Evolutionary conservation across 2,329 filamentous ascomycete genomes (phyloP), one percentile per base, ranked within the genome.

Genomic region (Claviceps paspali): DNA sequence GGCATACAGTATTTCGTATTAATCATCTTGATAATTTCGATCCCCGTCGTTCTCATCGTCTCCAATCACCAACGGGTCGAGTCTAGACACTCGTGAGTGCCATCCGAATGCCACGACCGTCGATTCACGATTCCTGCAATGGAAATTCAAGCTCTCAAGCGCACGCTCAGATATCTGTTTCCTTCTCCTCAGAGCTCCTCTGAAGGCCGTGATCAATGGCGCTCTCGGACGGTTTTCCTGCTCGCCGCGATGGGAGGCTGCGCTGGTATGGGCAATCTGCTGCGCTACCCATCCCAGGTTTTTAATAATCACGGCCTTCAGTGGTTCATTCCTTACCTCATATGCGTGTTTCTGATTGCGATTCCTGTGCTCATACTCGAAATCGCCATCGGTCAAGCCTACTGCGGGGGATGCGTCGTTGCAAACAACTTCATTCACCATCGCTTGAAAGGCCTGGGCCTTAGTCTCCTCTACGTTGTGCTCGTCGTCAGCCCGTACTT

Each of bases 381-480:
- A 48, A 70, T 74, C 35, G 80, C 80, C 37, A 84, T 82, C 36
- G 84, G 84, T 33, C 81, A 73, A 46, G 68, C 69, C 4, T 71
- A 73, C 46, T 67, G 68, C 10, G 68, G 67, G 28, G 69, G 69
- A 10, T 64, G 62, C 3, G 65, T 71, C 28, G 65, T 73, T 37
- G 68, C 69, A 4, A 72, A 62, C 48, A 65, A 68, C 54, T 69
- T 64, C 43, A 55, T 74, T 41, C 62, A 70, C 46, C 52, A 60
- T 36, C 60, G 69, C 6, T 54, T 73, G 24, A 71, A 68, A 44
- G 70, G 70, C 2, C 57, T 67, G 3, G 71, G 70, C 0, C 53
- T 73, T 32, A 66, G 64, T 7, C 55, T 68, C 2, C 53, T 73
- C 14, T 64, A 70, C 39, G 61, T 73, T 36, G 64, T 65, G 36